phyloP scores from a whole-genome alignment of 2,329 filamentous ascomycete species.

The Mariannaea sp. region DNA sequence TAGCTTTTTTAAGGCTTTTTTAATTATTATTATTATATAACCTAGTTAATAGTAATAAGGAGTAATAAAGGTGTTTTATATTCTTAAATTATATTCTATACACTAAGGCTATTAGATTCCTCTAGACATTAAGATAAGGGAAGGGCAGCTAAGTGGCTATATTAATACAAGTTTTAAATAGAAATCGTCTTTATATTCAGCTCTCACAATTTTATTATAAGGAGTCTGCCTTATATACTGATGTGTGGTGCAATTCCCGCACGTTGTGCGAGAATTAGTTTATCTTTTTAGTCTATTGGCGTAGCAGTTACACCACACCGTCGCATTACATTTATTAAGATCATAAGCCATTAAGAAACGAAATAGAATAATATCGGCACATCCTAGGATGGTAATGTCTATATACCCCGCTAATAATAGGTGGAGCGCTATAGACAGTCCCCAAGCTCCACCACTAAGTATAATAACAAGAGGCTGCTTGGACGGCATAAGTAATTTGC shows the following conservation, averaged over 20 bases:
- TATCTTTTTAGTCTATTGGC: too few relatives aligned
- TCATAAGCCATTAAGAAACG: conserved; percentile 58
- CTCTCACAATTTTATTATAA: conserved; percentile 64
- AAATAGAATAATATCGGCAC: background rate
- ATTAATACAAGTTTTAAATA: conserved; percentile 57
- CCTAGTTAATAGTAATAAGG: conserved; percentile 52
- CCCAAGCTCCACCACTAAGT: conserved; percentile 41
- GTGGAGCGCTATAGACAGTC: conserved; percentile 38
- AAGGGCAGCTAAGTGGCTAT: too few relatives aligned
- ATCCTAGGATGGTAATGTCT: conserved; percentile 45
- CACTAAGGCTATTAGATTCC: background rate
- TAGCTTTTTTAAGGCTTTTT: conserved; percentile 52
- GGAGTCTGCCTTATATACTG: too few relatives aligned
- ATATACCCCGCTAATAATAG: conserved; percentile 37
- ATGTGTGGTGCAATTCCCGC: too few relatives aligned
- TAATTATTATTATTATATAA: conserved; percentile 52
- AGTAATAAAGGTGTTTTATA: conserved; percentile 57
- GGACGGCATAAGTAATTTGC: too few relatives aligned
- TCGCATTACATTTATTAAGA: too few relatives aligned
- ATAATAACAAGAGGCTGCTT: conserved; percentile 35
- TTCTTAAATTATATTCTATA: conserved; percentile 51
- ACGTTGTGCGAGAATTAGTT: too few relatives aligned
- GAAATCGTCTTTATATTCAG: conserved; percentile 61
- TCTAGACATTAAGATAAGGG: too few relatives aligned
- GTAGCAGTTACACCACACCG: too few relatives aligned